Base-by-base conservation (phyloP, 805 yeast genomes). In the Sugiyamaella mastotermitis region DNA sequence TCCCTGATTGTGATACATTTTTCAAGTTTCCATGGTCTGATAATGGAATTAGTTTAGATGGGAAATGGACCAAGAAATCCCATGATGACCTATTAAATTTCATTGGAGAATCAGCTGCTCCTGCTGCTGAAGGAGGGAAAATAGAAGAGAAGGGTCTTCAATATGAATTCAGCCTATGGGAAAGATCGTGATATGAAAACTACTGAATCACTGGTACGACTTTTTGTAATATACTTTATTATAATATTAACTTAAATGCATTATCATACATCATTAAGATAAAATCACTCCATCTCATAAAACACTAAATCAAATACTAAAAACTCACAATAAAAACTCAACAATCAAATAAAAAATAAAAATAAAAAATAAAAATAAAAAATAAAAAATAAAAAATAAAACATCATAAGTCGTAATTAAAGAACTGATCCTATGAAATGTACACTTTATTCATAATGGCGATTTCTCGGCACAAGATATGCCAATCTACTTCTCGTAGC, bases 401-500 rank as follows among this genome's bases (percentile, higher is more conserved):
- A 28, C 26, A 13, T 21, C 11, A 30, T 24, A 32, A 21, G 22
- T 28, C 14, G 31, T 14, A 23, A 45, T 20, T 60, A 54, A 46
- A 55, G 60, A 34, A 19, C 25, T 28, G 9, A 8, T 16, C 22
- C 25, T 26, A 44, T 4, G 47, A 33, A 33, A 78, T 69, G 51
- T 79, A 81, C 7, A 81, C 81, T 51, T 73, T 70, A 58, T 88
- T 90, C 64, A 90, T 65, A 44, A 73, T 71, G 53, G 81, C 77
- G 42, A 90, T 83, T 52, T 86, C 94, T 24, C 90, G 72, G 55
- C 97, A 85, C 52, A 90, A 63, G 4, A 83, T 69, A 53, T 76
- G 82, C 97, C 97, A 90, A 51, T 87, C 96, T 37, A 84, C 79
- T 40, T 78, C 85, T 23, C 95, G 66, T 21, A 50, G 56, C 60